Base-by-base conservation (phyloP, 139 green algal genomes). In the Picochlorum costavermella region DNA sequence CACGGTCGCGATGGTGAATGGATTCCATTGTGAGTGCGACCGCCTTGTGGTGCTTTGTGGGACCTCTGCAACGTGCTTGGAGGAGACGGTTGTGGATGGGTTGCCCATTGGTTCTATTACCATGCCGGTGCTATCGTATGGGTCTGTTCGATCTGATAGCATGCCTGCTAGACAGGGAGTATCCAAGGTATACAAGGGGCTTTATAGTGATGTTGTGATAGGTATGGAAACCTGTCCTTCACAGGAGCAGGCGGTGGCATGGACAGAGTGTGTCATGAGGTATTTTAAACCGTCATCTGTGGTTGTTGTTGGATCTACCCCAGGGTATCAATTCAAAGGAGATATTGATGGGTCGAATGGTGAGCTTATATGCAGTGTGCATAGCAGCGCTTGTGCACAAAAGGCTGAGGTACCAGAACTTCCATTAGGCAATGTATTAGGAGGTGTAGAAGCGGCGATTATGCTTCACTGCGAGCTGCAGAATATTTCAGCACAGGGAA, bases 341-440 rank as follows among this genome's bases (percentile, higher is more conserved):
- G 56, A 31, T 68, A 8, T 73, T 73, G 28, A 45, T 68, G n/a
- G 5, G 56, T 25, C 46, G 17, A 53, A 23, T 20, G 67, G 57
- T 0, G 61, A 61, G n/a, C 13, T 63, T 2, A 20, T 63, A 31
- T 69, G 33, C 45, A 56, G 66, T 13, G 29, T 73, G 29, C 20
- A 14, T 16, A 40, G 28, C 6, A 23, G 56, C 2, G 25, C 62
- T 30, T 62, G 63, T 31, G 29, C 9, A 3, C 0, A n/a, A 0
- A n/a, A 43, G 5, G 46, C 12, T 23, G 12, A 53, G 6, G 6
- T 14, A 28, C 46, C 46, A 10, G 16, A 28, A 23, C 46, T 53
- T 20, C 46, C 46, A 20, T 28, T 23, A 20, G 46, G 46, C 8
- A 53, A 53, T 53, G 16, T 53, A 23, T 23, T 53, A 5, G 17